These are phyloP conservation scores for Suhomyces yuchorum DNA, from an alignment of 1,139 yeast genomes.

Conservation along the genomic window DNA sequence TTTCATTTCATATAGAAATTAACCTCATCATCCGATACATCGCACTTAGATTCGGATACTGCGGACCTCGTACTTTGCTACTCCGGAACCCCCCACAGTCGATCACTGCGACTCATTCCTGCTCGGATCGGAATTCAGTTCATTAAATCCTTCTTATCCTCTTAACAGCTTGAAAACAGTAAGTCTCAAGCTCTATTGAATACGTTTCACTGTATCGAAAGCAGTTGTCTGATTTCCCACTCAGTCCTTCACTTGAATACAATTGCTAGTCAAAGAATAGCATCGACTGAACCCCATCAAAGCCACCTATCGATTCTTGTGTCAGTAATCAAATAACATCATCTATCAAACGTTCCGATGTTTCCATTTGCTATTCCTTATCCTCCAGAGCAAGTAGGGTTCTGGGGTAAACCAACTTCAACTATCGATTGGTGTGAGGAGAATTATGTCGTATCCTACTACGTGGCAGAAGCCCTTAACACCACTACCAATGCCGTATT, in stretches of 20 bases:
- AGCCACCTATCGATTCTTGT: background rate
- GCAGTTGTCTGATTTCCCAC: background rate
- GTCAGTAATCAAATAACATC: background rate
- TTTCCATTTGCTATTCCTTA: slow-evolving; percentile 51
- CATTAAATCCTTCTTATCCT: background rate
- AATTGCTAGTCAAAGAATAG: background rate
- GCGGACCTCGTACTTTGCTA: slow-evolving; percentile 1
- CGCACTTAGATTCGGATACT: background rate
- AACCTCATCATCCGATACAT: background rate
- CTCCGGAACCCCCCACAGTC: background rate
- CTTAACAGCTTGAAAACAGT: background rate
- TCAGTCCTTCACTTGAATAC: background rate
- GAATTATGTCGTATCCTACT: slow-evolving; percentile 82
- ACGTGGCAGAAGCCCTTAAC: slow-evolving; percentile 86
- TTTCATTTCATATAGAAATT: background rate
- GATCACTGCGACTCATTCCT: background rate
- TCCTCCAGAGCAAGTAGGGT: slow-evolving; percentile 50
- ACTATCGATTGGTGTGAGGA: slow-evolving; percentile 98
- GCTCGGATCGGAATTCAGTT: background rate
- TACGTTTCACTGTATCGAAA: background rate
- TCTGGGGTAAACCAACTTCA: slow-evolving; percentile 56
- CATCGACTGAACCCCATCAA: background rate
- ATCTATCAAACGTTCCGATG: slow-evolving; percentile 24
- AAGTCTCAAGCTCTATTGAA: too few relatives aligned
- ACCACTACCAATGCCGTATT: slow-evolving; percentile 76